phyloP scores from a whole-genome alignment of 2,329 filamentous ascomycete genomes.

The Canariomyces notabilis region DNA sequence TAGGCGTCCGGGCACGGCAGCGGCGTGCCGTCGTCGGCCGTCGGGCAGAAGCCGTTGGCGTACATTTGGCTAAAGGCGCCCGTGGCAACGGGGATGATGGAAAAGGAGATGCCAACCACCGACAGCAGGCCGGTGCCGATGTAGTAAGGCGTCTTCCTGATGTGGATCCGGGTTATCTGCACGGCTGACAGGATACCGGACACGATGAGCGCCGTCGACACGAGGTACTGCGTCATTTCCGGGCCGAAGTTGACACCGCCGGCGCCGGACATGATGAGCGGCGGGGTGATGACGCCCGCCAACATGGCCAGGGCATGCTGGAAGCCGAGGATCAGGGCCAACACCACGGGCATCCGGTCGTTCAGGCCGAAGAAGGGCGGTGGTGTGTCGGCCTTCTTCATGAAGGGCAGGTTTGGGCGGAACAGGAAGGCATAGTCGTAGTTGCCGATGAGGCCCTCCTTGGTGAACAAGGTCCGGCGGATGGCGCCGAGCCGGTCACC shows the following conservation, averaged over 20 bases:
- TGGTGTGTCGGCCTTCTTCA: constrained; percentile 54
- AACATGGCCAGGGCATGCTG: constrained; percentile 77
- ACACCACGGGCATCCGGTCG: constrained; percentile 68
- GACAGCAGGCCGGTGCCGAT: constrained; percentile 75
- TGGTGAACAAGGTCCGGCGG: constrained; percentile 47
- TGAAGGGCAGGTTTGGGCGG: constrained; percentile 74
- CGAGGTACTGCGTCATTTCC: constrained; percentile 66
- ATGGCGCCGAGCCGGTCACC: constrained; percentile 28
- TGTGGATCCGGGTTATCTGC: constrained; percentile 73
- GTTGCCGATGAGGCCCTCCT: constrained; percentile 70
- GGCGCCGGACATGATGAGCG: constrained; percentile 62
- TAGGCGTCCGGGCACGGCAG: constrained; percentile 73
- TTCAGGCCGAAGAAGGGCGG: constrained; percentile 82
- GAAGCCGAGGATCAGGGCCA: constrained; percentile 70
- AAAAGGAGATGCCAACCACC: constrained; percentile 74
- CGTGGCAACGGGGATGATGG: constrained; percentile 67
- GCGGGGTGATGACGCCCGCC: constrained; percentile 70
- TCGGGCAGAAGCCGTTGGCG: constrained; percentile 61
- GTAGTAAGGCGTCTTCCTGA: constrained; percentile 64
- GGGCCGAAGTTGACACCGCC: constrained; percentile 58
- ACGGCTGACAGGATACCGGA: constrained; percentile 69
- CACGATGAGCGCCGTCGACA: constrained; percentile 73
- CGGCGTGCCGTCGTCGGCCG: constrained; percentile 55
- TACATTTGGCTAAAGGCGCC: constrained; percentile 77
- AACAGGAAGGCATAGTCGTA: constrained; percentile 93